These are phyloP conservation scores for Vinca minor DNA, from an alignment of 257 asterid species.

Conservation along the genomic window DNA sequence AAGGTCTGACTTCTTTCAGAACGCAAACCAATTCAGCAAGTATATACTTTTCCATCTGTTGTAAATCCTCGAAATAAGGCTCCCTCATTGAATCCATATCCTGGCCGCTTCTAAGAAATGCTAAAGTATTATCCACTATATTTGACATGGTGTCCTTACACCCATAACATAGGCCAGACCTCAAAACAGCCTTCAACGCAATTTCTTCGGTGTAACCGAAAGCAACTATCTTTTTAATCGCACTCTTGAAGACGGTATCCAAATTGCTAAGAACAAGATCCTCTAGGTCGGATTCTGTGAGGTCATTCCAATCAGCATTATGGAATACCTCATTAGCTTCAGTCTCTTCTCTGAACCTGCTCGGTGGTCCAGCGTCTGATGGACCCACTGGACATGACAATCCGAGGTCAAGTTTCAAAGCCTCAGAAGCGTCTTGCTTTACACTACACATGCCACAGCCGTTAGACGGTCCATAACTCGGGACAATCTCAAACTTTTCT, in stretches of 20 bases:
- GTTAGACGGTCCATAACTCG: constrained; percentile 28
- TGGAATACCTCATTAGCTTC: constrained; percentile 44
- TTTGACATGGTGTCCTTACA: constrained; percentile 85
- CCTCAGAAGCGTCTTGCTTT: constrained; percentile 44
- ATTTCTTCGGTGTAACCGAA: constrained; percentile 68
- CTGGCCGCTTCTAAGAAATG: constrained; percentile 62
- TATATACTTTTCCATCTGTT: constrained; percentile 76
- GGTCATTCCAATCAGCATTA: constrained; percentile 92
- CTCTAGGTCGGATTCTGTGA: constrained; percentile 80
- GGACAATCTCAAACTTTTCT: constrained; percentile 48
- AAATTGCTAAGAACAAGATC: constrained; percentile 67
- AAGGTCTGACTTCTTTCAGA: constrained; percentile 74
- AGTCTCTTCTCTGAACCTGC: constrained; percentile 37
- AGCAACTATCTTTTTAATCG: constrained; percentile 65
- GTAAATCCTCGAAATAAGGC: constrained; percentile 68
- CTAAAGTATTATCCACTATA: constrained; percentile 76
- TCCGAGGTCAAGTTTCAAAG: constrained; percentile 73
- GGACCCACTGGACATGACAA: constrained; percentile 56
- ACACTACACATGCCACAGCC: constrained; percentile 54
- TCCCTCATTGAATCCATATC: constrained; percentile 52
- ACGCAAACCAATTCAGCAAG: constrained; percentile 91
- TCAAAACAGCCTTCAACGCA: constrained; percentile 65
- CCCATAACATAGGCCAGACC: constrained; percentile 90
- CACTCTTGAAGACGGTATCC: constrained; percentile 71
- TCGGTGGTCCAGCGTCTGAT: constrained; percentile 34